Percentiles rank a stretch among this genome's conserved stretches.
These are phyloP conservation scores for Triglochin maritima DNA, from an alignment of 106 monocot species.

Conservation along the genomic window DNA sequence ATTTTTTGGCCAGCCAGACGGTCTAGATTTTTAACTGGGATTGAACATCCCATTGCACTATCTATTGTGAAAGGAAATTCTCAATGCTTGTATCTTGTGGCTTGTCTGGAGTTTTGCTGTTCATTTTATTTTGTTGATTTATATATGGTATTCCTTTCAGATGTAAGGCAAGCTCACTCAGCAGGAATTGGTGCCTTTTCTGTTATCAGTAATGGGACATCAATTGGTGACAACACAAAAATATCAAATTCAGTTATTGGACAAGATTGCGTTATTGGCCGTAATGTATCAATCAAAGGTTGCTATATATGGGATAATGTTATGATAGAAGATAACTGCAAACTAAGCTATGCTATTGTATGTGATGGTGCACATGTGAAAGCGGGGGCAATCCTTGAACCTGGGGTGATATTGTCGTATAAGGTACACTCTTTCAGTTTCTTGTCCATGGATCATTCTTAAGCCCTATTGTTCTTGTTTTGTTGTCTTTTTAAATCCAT, in stretches of 20 bases:
- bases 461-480: background rate
- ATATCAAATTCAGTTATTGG: constrained; percentile 80
- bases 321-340: constrained; percentile 86
- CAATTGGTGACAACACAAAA: constrained; percentile 46
- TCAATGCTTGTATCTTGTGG: too few relatives aligned
- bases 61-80: too few relatives aligned
- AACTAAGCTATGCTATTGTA: constrained; percentile 62
- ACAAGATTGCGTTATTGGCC: constrained; percentile 60
- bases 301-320: constrained; percentile 94
- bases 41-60: too few relatives aligned
- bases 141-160: constrained; percentile 21
- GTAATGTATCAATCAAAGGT: constrained; percentile 70
- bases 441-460: background rate
- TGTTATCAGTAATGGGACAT: constrained; percentile 55
- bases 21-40: too few relatives aligned
- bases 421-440: constrained; percentile 43
- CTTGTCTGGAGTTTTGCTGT: too few relatives aligned
- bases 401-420: constrained; percentile 86
- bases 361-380: constrained; percentile 83
- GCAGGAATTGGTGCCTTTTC: constrained; percentile 61
- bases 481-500: background rate
- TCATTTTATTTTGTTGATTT: background rate
- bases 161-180: constrained; percentile 48
- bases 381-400: constrained; percentile 59
- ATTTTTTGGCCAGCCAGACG: too few relatives aligned